phyloP scores from a whole-genome alignment of 176 grass and related monocot species.

The Triticum monococcum region DNA sequence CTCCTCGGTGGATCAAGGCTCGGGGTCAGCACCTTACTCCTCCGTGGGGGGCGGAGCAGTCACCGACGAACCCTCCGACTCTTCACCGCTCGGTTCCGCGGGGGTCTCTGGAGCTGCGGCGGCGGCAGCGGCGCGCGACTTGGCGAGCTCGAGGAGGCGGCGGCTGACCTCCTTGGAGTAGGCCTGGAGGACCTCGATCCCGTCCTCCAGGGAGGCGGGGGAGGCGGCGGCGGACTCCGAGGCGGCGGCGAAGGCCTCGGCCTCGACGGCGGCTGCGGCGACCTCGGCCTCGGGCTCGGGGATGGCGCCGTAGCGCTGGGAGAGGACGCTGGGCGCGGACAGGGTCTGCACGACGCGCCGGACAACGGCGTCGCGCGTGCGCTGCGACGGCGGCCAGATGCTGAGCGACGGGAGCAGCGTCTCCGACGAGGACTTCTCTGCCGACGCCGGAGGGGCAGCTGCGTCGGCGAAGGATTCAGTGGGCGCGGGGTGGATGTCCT shows the following conservation, averaged over 20 bases:
- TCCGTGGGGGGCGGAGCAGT: slow-evolving; percentile 8
- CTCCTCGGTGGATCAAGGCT: slow-evolving; percentile 32
- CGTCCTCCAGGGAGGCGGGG: slow-evolving; percentile 56
- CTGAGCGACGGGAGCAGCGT: slow-evolving; percentile 50
- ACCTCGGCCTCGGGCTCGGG: slow-evolving; percentile 58
- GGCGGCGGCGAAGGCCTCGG: slow-evolving; percentile 64
- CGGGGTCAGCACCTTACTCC: slow-evolving; percentile 27
- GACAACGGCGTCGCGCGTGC: slow-evolving; percentile 88
- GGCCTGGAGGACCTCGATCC: slow-evolving; percentile 65
- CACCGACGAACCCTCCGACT: slow-evolving; percentile 17
- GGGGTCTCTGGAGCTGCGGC: background rate
- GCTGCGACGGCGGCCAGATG: slow-evolving; percentile 93
- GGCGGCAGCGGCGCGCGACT: slow-evolving; percentile 36
- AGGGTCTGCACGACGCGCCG: slow-evolving; percentile 80
- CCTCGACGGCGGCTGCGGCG: slow-evolving; percentile 56
- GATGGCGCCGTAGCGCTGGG: slow-evolving; percentile 66
- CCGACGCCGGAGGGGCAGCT: background rate
- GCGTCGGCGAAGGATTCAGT: background rate
- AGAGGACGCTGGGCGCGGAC: slow-evolving; percentile 57
- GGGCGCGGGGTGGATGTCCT: slow-evolving; percentile 1
- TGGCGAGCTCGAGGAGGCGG: slow-evolving; percentile 66
- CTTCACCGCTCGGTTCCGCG: slow-evolving; percentile 22
- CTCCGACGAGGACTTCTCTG: slow-evolving; percentile 20
- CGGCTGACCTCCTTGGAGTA: slow-evolving; percentile 96
- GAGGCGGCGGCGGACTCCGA: slow-evolving; percentile 28